Percentiles rank a stretch among this genome's conserved stretches.
Evolutionary conservation across 352 stramenopile genomes (phyloP).

Genomic region (Phytopythium montanum): DNA sequence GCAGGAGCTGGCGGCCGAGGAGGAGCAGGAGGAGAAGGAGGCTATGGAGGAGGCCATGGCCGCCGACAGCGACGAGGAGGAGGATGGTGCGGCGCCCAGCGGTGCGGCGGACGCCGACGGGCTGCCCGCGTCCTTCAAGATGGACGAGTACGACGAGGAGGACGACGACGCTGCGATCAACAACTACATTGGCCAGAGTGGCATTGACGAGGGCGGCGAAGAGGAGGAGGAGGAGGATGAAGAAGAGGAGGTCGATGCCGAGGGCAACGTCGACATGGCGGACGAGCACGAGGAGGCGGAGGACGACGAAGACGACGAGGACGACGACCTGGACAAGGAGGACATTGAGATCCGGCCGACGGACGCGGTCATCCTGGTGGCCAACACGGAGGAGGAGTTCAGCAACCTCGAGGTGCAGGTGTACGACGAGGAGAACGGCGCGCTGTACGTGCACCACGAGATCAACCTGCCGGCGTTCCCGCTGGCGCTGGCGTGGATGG

Average conservation of each 20-base stretch:
- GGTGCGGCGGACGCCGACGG: conserved; percentile 39
- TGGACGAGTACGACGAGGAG: conserved; percentile 89
- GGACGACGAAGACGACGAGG: conserved; percentile 48
- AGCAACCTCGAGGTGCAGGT: conserved; percentile 98
- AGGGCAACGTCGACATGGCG: conserved; percentile 51
- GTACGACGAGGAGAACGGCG: conserved; percentile 96
- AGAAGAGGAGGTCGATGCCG: conserved; percentile 33
- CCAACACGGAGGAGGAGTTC: conserved; percentile 98
- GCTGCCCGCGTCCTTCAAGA: conserved; percentile 71
- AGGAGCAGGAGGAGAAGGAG: conserved; percentile 60
- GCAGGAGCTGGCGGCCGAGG: conserved; percentile 67
- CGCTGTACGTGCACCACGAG: conserved; percentile 99
- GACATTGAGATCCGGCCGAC: conserved; percentile 93
- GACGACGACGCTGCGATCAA: conserved; percentile 80
- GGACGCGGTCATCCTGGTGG: conserved; percentile 95
- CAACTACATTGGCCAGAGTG: conserved; percentile 56
- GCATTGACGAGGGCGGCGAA: conserved; percentile 24
- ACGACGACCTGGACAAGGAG: conserved; percentile 82
- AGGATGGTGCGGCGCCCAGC: conserved; percentile 8
- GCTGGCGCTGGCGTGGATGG: conserved; percentile 96
- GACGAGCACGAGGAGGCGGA: conserved; percentile 58
- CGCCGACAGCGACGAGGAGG: conserved; percentile 45
- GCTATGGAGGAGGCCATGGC: conserved; percentile 48
- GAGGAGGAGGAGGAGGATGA: conserved; percentile 26
- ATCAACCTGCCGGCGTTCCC: conserved; percentile 98